phyloP scores from a whole-genome alignment of 2,329 filamentous ascomycete genomes.

The Corinectria fuckeliana region DNA sequence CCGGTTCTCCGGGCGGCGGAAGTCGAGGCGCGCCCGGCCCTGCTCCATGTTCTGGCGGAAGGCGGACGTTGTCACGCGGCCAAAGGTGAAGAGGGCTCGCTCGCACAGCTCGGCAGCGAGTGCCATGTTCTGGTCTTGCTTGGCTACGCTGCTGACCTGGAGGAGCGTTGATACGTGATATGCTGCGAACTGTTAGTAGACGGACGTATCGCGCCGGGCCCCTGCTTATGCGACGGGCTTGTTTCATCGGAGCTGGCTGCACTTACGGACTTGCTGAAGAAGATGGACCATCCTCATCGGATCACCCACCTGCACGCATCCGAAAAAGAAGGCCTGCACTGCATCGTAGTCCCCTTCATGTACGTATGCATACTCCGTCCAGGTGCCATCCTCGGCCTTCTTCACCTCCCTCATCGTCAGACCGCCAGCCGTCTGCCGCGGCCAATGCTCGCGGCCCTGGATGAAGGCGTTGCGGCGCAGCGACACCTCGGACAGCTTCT shows the following conservation, averaged over 20 bases:
- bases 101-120: conserved; percentile 88
- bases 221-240: neutral
- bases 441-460: conserved; percentile 88
- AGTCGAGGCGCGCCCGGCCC: conserved; percentile 82
- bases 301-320: conserved; percentile 82
- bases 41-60: conserved; percentile 78
- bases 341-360: conserved; percentile 78
- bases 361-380: conserved; percentile 75
- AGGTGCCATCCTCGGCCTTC: conserved; percentile 56
- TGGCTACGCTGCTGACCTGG: conserved; percentile 90
- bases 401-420: conserved; percentile 75
- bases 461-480: conserved; percentile 83
- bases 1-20: conserved; percentile 82
- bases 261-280: conserved; percentile 55
- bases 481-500: conserved; percentile 71
- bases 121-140: conserved; percentile 87
- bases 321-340: conserved; percentile 78
- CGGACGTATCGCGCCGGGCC: too few relatives aligned
- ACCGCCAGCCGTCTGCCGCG: conserved; percentile 77
- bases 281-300: conserved; percentile 82
- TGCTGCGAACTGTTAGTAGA: conserved; percentile 49
- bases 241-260: neutral
- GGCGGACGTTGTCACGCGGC: conserved; percentile 82
- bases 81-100: conserved; percentile 90
- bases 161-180: conserved; percentile 95